Conservation (phyloP, 371 early-diverging fungal species). For the Fennellomyces sp. region DNA sequence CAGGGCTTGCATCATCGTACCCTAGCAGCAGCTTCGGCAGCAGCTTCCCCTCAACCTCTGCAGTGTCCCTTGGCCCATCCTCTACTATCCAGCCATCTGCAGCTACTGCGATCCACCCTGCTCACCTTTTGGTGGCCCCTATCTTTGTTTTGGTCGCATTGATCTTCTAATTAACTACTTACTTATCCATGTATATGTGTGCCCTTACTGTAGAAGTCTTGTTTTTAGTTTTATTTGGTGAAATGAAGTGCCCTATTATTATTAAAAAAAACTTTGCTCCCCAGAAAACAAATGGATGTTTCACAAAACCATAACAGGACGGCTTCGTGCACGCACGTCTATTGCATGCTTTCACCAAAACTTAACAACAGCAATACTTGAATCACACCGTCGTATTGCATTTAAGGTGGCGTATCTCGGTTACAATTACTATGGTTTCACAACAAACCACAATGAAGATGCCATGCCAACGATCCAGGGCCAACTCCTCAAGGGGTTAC, state of each 20-base stretch:
- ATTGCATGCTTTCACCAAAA: too few species aligned
- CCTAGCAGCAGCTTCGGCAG: background rate
- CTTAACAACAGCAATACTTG: too few species aligned
- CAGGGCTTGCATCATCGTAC: background rate
- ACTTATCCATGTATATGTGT: background rate
- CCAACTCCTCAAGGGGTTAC: conserved; percentile 76
- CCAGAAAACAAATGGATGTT: too few species aligned
- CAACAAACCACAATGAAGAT: conserved; percentile 58
- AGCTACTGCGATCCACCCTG: too few species aligned
- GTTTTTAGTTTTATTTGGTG: background rate
- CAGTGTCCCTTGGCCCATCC: background rate
- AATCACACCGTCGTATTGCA: conserved; percentile 75
- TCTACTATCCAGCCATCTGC: too few species aligned
- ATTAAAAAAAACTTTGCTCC: too few species aligned
- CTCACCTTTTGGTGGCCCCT: background rate
- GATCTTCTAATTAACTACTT: background rate
- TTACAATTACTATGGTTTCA: conserved; percentile 89
- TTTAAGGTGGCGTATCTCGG: conserved; percentile 91
- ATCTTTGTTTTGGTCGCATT: background rate
- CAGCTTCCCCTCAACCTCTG: background rate
- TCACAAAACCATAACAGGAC: too few species aligned
- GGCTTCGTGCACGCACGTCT: too few species aligned
- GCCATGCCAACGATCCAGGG: conserved; percentile 80
- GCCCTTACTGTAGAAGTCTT: background rate
- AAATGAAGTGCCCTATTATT: too few species aligned